These are phyloP conservation scores for Infundibulicybe gibba DNA, from an alignment of 768 basidiomycete species.

Conservation along the genomic window DNA sequence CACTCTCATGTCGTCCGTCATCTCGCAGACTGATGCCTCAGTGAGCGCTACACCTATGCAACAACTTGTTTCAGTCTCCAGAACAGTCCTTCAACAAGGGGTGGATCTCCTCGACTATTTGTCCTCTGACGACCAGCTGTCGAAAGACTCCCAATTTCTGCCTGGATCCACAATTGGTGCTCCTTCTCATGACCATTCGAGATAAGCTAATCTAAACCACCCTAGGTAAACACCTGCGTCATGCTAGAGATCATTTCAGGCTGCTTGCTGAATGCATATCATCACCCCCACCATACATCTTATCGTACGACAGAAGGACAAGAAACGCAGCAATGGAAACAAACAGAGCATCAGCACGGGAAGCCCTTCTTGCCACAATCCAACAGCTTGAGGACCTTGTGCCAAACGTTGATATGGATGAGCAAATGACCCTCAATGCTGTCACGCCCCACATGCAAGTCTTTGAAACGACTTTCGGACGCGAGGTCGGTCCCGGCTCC, in stretches of 20 bases:
- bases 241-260: constrained; percentile 80
- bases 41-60: no score
- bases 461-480: constrained; percentile 75
- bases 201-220: constrained; percentile 1
- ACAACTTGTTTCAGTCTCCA: constrained; percentile 41
- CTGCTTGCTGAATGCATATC: constrained; percentile 57
- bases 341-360: constrained; percentile 53
- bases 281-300: constrained; percentile 39
- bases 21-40: neutral
- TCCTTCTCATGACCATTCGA: constrained; percentile 7
- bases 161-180: constrained; percentile 88
- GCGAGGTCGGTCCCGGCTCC: constrained; percentile 52
- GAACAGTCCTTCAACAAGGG: constrained; percentile 67
- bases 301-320: constrained; percentile 74
- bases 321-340: constrained; percentile 86
- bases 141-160: constrained; percentile 62
- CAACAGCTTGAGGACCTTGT: constrained; percentile 51
- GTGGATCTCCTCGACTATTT: constrained; percentile 68
- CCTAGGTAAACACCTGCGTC: constrained; percentile 80
- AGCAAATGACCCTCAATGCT: constrained; percentile 70
- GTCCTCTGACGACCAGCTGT: constrained; percentile 66
- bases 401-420: constrained; percentile 44
- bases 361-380: constrained; percentile 54
- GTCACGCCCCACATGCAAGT: constrained; percentile 76
- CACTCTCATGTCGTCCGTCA: constrained; percentile 20